Evolutionary conservation across 257 asterid genomes (phyloP), one percentile per base, ranked within the genome.

Genomic region (Plantago major): DNA sequence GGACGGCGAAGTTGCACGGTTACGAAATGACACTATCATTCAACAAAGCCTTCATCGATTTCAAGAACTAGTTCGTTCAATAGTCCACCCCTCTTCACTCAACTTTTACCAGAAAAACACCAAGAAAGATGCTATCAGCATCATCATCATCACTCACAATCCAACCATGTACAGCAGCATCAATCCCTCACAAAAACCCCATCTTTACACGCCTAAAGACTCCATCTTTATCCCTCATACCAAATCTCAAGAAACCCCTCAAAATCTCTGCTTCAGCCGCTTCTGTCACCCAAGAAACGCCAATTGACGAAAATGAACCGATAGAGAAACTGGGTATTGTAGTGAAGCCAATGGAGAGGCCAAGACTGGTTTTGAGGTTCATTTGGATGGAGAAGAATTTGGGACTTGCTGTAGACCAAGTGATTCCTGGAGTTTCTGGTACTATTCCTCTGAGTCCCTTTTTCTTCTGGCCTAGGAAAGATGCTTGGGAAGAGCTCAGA

Each of bases 301-400:
- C 75, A 16, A 48, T 40, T 28, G 2, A 10, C 3, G 58, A 53
- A 11, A 38, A 28, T 22, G 26, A 13, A 46, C n/a, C 11, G 40
- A 66, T 46, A 15, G 46, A 66, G 75, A 72, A 74, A 69, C 64
- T 67, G 38, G 54, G 69, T 14, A 73, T 77, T 56, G 64, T 72
- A 69, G 86, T 74, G 67, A 77, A 81, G 75, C 70, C 77, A 47
- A 42, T 67, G 52, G 82, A 64, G 77, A 56, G 65, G 49, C 83
- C 83, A 14, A 67, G 86, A 67, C 30, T 81, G 67, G 81, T 81
- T 44, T 28, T 81, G 64, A 81, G 65, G 48, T 81, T 81, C 79
- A 37, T 81, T 6, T 81, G 86, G 86, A 74, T 77, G 86, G 79
- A 81, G 10, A 81, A 77, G 49, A 81, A 77, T 74, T 74, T 77